Evolutionary conservation across 1,284 basidiomycete species (phyloP).

Genomic region (Fomitopsis pinicola): DNA sequence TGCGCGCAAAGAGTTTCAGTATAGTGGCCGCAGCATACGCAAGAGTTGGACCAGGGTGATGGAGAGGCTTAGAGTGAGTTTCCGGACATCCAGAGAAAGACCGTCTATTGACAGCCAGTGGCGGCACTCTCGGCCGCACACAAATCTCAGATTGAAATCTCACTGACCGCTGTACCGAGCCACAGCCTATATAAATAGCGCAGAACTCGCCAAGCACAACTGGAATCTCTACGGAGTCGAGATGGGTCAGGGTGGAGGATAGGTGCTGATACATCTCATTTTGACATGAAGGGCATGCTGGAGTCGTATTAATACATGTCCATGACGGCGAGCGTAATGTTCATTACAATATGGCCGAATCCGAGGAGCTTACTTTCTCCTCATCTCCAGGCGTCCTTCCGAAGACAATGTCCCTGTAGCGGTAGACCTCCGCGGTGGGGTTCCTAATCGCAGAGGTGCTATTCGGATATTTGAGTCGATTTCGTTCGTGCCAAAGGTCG

Average conservation of each 20-base stretch:
- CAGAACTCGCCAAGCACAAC: too few relatives aligned
- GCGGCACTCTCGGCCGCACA: too few relatives aligned
- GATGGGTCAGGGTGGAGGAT: too few relatives aligned
- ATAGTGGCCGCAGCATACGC: background rate
- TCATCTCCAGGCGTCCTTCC: constrained; percentile 20
- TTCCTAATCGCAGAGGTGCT: constrained; percentile 14
- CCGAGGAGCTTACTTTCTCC: constrained; percentile 19
- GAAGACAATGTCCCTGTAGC: constrained; percentile 6
- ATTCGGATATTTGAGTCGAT: constrained; percentile 5
- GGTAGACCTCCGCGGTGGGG: constrained; percentile 19
- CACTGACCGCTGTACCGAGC: too few relatives aligned
- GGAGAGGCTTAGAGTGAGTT: background rate
- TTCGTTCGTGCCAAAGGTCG: constrained; percentile 1
- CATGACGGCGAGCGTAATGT: background rate
- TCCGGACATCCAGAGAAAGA: too few relatives aligned
- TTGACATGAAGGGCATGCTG: background rate
- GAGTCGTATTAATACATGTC: background rate
- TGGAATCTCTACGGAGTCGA: too few relatives aligned
- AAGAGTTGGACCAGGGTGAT: background rate
- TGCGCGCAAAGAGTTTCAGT: background rate
- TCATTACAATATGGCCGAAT: background rate
- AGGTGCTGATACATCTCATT: too few relatives aligned
- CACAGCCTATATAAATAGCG: too few relatives aligned
- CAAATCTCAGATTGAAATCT: too few relatives aligned
- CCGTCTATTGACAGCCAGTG: too few relatives aligned